Base-by-base conservation (phyloP, 169 alveolate species). In the Eimeria sp. region DNA sequence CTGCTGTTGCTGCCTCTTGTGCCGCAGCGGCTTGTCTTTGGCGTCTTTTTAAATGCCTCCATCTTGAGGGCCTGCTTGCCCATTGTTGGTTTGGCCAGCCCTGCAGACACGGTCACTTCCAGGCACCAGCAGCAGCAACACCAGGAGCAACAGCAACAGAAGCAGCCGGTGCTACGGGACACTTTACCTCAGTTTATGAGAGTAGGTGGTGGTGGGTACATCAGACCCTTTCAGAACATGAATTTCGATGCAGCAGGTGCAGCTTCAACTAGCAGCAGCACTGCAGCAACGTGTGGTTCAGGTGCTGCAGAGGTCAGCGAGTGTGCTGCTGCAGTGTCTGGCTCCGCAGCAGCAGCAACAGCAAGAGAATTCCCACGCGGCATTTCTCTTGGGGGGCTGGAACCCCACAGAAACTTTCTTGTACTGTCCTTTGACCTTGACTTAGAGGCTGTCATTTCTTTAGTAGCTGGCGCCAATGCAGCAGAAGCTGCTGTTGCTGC, bases 201-300 rank as follows among this genome's bases (percentile, higher is more conserved):
- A 57, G 89, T 82, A 51, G 89, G 89, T 10, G 89, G 89, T 9
- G 89, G 89, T 45, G 89, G 89, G 27, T 82, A 82, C 45, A 82
- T 82, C 18, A 82, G 30, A 30, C 89, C 67, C 22, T n/a, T 51
- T 30, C 89, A n/a, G 6, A 25, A 16, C 49, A 40, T 47, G 67
- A 82, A 45, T 72, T 25, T 9, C 16, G 89, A 47, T 30, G 70
- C 89, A 47, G 73, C 73, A 51, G 89, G 14, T 75, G 86, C 40
- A 34, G 40, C 86, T 25, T 63, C 86, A 22, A n/a, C 27, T 72
- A 82, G 67, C 73, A 47, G 89, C 89, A 82, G 89, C 89, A 82
- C 65, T 25, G 54, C 89, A 22, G 89, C 89, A 82, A 34, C 73
- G 89, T 51, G 73, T 49, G 89, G 89, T 27, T 82, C 73, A 27